phyloP scores from a whole-genome alignment of 2,329 filamentous ascomycete genomes.

The Phyllosticta citribraziliensis region DNA sequence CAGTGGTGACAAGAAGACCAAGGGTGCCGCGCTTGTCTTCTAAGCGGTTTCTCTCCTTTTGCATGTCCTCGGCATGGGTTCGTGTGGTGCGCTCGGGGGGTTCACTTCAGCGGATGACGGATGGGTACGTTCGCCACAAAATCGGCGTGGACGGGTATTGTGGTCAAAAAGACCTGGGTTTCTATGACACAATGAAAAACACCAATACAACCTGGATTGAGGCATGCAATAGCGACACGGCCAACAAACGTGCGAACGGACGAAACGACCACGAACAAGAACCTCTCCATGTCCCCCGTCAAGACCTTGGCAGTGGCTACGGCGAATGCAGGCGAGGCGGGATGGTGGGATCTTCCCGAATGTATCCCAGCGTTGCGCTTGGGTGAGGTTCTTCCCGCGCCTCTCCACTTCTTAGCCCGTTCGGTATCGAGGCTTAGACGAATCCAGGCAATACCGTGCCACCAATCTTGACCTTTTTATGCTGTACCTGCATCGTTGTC shows the following conservation, averaged over 20 bases:
- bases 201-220: conserved; percentile 10
- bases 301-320: background rate
- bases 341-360: background rate
- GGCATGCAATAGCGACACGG: conserved; percentile 4
- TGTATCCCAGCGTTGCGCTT: background rate
- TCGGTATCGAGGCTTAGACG: background rate
- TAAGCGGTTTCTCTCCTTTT: conserved; percentile 54
- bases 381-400: background rate
- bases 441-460: conserved; percentile 1
- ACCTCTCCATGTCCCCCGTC: background rate
- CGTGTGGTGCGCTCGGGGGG: conserved; percentile 11
- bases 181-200: conserved; percentile 9
- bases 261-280: background rate
- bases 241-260: background rate
- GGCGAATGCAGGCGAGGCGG: background rate
- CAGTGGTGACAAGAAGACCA: conserved; percentile 99
- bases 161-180: conserved; percentile 7
- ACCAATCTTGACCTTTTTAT: background rate
- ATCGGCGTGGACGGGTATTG: background rate
- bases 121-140: conserved; percentile 5
- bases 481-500: conserved; percentile 4
- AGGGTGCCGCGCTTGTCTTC: conserved; percentile 99
- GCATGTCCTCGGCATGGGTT: conserved; percentile 25
- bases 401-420: background rate
- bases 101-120: conserved; percentile 9